Conservation (phyloP, 768 basidiomycete species). For the Termitomyces sp. region DNA sequence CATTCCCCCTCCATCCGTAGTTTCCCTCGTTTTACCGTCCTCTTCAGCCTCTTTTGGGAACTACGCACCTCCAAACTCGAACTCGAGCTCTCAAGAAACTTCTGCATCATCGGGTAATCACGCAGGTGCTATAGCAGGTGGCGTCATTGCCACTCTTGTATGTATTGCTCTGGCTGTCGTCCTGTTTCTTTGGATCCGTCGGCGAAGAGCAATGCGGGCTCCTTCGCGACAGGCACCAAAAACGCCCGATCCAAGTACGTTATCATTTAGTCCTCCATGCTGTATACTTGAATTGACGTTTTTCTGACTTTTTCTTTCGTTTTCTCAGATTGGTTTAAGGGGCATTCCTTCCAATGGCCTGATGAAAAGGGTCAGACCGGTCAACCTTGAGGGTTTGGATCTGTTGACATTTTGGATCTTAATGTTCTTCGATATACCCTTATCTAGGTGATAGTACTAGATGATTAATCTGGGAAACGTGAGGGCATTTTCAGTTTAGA, state of each 20-base stretch:
- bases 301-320: no score
- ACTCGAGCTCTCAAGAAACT: neutral
- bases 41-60: neutral
- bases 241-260: slow-evolving; percentile 8
- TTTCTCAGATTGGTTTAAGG: neutral
- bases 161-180: slow-evolving; percentile 7
- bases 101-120: neutral
- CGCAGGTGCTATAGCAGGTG: slow-evolving; percentile 16
- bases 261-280: neutral
- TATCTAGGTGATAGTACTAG: neutral
- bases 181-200: slow-evolving; percentile 8
- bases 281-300: no score
- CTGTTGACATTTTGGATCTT: neutral
- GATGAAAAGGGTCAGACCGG: neutral
- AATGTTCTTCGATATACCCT: neutral
- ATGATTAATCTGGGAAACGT: neutral
- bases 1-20: neutral
- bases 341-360: neutral
- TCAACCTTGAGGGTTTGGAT: neutral
- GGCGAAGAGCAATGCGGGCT: slow-evolving; percentile 8
- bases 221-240: slow-evolving; percentile 2
- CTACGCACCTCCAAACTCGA: neutral
- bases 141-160: slow-evolving; percentile 13
- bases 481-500: neutral
- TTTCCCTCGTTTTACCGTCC: neutral